phyloP scores from a whole-genome alignment of 2,329 filamentous ascomycete species.

The Huntiella decipiens region DNA sequence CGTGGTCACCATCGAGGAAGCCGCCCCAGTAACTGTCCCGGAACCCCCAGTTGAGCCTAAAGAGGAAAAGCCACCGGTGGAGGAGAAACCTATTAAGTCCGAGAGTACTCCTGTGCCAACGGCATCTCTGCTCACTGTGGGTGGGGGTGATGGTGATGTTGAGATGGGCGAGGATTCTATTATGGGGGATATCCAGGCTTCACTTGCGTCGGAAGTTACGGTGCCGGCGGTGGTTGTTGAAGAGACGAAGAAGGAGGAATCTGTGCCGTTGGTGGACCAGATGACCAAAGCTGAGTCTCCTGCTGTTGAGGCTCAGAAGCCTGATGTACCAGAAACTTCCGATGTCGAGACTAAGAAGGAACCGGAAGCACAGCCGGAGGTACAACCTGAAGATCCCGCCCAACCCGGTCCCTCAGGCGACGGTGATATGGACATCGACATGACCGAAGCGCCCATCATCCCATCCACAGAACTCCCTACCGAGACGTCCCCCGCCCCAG shows the following conservation, averaged over 20 bases:
- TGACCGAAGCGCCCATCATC: conserved; percentile 11
- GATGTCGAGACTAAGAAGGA: neutral
- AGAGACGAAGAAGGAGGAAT: neutral
- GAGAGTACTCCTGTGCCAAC: no score
- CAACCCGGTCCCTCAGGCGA: neutral
- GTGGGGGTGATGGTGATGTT: neutral
- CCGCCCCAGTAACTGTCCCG: neutral
- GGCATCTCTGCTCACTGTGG: no score
- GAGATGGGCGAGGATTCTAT: neutral
- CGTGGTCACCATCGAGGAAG: conserved; percentile 6
- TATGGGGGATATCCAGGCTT: no score
- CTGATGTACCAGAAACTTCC: neutral
- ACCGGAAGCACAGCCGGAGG: neutral
- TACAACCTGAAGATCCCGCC: neutral
- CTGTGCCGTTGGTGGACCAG: neutral
- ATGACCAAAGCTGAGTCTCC: neutral
- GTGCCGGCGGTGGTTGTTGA: neutral
- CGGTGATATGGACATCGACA: conserved; percentile 16
- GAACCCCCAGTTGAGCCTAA: neutral
- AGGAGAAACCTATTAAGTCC: no score
- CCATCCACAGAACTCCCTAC: conserved; percentile 3
- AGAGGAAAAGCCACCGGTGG: no score
- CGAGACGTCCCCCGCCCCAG: conserved; percentile 3
- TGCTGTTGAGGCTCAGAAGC: neutral
- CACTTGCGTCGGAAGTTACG: no score